Evolutionary conservation across 2,329 filamentous ascomycete genomes (phyloP).

Genomic region (Penicillium sp.): DNA sequence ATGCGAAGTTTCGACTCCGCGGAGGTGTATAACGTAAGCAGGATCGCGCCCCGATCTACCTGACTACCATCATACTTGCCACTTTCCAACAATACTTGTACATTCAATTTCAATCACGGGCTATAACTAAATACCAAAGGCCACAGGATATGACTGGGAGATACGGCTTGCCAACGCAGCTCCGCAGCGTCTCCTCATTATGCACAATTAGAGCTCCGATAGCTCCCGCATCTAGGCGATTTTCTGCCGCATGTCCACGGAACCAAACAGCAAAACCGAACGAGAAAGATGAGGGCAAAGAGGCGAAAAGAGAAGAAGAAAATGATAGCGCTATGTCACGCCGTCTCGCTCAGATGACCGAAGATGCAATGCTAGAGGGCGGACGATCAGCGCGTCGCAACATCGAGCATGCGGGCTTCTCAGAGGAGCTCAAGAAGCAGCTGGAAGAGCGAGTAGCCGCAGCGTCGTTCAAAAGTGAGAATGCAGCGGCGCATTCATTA

Average conservation of each 20-base stretch:
- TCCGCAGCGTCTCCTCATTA: conserved; percentile 15
- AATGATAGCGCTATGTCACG: conserved; percentile 58
- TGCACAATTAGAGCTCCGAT: conserved; percentile 13
- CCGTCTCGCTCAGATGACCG: conserved; percentile 60
- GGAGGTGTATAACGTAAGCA: conserved; percentile 36
- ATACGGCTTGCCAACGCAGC: conserved; percentile 16
- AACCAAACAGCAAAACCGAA: conserved; percentile 25
- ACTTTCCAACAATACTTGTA: conserved; percentile 1
- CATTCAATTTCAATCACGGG: neutral
- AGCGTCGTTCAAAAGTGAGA: conserved; percentile 55
- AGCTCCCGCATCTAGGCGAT: conserved; percentile 16
- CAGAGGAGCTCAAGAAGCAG: conserved; percentile 59
- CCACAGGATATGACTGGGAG: conserved; percentile 23
- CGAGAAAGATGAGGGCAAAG: conserved; percentile 12
- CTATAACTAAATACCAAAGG: no score
- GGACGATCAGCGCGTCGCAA: conserved; percentile 57
- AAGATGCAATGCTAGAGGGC: conserved; percentile 58
- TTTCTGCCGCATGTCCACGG: conserved; percentile 25
- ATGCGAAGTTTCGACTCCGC: conserved; percentile 30
- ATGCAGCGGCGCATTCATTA: conserved; percentile 57
- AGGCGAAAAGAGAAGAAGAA: conserved; percentile 31
- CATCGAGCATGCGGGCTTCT: conserved; percentile 64
- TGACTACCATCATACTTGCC: conserved; percentile 2
- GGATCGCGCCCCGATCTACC: neutral
- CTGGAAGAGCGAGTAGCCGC: conserved; percentile 61